Conservation (phyloP, 768 basidiomycete genomes). For the Cytidiella melzeri region DNA sequence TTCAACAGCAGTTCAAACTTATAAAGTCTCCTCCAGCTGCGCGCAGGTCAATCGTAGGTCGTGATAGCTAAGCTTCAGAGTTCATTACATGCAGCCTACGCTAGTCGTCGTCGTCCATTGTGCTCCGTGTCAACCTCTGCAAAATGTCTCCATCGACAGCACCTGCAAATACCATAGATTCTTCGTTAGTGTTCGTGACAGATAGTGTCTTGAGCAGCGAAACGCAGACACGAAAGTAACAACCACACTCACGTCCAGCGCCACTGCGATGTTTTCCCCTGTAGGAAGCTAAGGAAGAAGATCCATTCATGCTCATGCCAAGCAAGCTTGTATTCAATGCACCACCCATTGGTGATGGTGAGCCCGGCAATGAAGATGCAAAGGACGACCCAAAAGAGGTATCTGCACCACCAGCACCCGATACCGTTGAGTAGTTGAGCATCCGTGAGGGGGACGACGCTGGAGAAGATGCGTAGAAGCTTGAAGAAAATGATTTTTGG, state of each 20-base stretch:
- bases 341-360: slow-evolving; percentile 15
- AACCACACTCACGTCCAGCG: slow-evolving; percentile 29
- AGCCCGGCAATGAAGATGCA: slow-evolving; percentile 15
- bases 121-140: slow-evolving; percentile 14
- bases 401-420: slow-evolving; percentile 18
- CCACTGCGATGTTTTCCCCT: slow-evolving; percentile 31
- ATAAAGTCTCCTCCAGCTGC: no score
- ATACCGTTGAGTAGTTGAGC: slow-evolving; percentile 27
- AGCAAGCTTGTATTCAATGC: slow-evolving; percentile 3
- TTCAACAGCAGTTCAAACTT: no score
- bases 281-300: slow-evolving; percentile 29
- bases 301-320: background rate
- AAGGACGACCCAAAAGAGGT: slow-evolving; percentile 31
- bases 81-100: no score
- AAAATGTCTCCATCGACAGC: slow-evolving; percentile 23
- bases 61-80: no score
- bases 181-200: no score
- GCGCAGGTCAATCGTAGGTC: no score
- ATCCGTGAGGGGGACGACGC: slow-evolving; percentile 32
- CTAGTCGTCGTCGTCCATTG: slow-evolving; percentile 18
- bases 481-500: slow-evolving; percentile 22
- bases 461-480: slow-evolving; percentile 26
- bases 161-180: no score
- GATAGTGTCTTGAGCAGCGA: background rate
- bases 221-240: background rate